A percentile compares a stretch with the other conserved stretches of the same genome.
These are phyloP conservation scores for Pythium rishiriense DNA, from an alignment of 352 stramenopile genomes.

Conservation along the genomic window DNA sequence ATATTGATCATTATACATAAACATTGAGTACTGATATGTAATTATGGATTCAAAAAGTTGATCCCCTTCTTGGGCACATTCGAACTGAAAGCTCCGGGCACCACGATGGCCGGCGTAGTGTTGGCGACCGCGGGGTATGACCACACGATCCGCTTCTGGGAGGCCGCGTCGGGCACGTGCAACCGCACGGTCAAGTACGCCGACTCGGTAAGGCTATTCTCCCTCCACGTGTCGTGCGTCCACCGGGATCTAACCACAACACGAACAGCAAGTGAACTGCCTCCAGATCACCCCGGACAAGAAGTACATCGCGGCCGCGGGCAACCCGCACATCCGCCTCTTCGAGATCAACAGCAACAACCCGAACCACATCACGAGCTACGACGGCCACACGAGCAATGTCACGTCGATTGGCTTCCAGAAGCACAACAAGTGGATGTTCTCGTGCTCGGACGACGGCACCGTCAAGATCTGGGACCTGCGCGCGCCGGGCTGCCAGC, in stretches of 20 bases:
- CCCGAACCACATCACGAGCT: slow-evolving; percentile 93
- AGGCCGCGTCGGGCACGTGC: slow-evolving; percentile 94
- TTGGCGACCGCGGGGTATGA: slow-evolving; percentile 97
- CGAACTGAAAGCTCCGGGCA: not conserved
- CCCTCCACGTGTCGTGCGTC: not conserved
- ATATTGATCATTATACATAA: too few relatives aligned
- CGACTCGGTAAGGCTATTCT: slow-evolving; percentile 75
- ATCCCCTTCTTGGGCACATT: slow-evolving; percentile 5
- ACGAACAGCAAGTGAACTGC: slow-evolving; percentile 93
- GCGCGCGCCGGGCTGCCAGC: slow-evolving; percentile 77
- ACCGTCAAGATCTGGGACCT: slow-evolving; percentile 96
- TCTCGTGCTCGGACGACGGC: slow-evolving; percentile 96
- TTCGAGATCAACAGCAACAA: slow-evolving; percentile 98
- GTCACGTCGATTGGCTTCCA: slow-evolving; percentile 98
- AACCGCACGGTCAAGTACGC: slow-evolving; percentile 95
- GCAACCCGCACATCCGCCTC: slow-evolving; percentile 96
- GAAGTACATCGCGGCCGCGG: slow-evolving; percentile 95
- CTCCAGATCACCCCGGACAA: slow-evolving; percentile 97
- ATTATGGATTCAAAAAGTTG: too few relatives aligned
- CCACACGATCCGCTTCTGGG: slow-evolving; percentile 99
- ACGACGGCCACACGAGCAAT: slow-evolving; percentile 96
- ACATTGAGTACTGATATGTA: too few relatives aligned
- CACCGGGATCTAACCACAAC: not conserved
- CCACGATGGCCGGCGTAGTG: slow-evolving; percentile 89
- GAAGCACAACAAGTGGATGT: slow-evolving; percentile 97